Conservation (phyloP, 148 eudicot genomes). For the Arbutus unedo region DNA sequence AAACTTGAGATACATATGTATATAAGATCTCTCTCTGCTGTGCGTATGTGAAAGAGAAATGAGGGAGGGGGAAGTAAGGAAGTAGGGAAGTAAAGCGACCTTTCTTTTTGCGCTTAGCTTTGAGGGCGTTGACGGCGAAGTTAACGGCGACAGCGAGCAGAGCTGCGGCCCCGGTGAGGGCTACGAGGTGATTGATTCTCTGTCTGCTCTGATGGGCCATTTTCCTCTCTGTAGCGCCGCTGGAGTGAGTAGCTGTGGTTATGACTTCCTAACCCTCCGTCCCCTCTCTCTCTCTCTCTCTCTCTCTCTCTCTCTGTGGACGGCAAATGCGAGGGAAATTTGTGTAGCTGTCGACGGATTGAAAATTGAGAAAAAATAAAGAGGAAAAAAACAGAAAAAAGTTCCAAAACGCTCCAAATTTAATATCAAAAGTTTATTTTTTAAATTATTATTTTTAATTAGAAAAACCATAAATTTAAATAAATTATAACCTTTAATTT, state of each 20-base stretch:
- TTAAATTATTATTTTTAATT: too few species aligned
- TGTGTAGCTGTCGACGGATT: too few species aligned
- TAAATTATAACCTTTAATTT: too few species aligned
- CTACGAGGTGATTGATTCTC: conserved; percentile 38
- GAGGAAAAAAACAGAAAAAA: too few species aligned
- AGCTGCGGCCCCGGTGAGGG: conserved; percentile 80
- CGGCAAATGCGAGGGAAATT: conserved; percentile 53
- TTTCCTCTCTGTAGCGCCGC: conserved; percentile 8
- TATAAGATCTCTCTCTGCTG: too few species aligned
- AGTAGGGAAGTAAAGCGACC: conserved; percentile 26
- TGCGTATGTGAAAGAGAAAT: not conserved
- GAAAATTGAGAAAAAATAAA: too few species aligned
- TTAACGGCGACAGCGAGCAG: conserved; percentile 64
- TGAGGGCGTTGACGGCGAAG: conserved; percentile 54
- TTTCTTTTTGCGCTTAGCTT: conserved; percentile 47
- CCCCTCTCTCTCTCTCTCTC: conserved; percentile 22
- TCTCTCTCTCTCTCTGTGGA: too few species aligned
- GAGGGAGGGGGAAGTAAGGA: not conserved
- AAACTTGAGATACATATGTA: too few species aligned
- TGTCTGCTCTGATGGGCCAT: conserved; percentile 31
- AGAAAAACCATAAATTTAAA: too few species aligned
- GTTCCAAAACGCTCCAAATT: too few species aligned
- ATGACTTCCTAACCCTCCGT: not conserved
- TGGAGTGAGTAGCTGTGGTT: conserved; percentile 13
- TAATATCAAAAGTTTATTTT: too few species aligned